These are phyloP conservation scores for Xylariaceae sp. DNA, from an alignment of 2,329 filamentous ascomycete genomes.

Conservation along the genomic window DNA sequence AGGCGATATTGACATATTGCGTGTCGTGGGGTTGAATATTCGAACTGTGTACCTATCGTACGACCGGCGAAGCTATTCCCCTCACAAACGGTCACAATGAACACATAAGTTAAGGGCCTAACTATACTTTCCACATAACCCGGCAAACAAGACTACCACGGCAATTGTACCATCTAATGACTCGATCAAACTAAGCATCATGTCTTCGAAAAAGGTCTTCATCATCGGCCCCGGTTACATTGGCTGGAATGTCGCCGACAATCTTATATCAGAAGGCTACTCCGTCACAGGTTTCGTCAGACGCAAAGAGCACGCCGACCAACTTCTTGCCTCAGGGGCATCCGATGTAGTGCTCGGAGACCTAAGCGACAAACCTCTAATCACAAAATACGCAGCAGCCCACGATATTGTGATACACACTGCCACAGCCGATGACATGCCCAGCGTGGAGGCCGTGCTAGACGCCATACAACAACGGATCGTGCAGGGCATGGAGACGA, in stretches of 20 bases:
- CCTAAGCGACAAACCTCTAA: slow-evolving; percentile 37
- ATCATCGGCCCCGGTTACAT: slow-evolving; percentile 45
- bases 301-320: slow-evolving; percentile 33
- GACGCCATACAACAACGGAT: slow-evolving; percentile 39
- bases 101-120: not conserved
- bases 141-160: not conserved
- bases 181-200: not conserved
- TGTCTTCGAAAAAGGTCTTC: slow-evolving; percentile 34
- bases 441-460: slow-evolving; percentile 41
- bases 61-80: too few species aligned
- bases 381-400: slow-evolving; percentile 33
- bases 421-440: slow-evolving; percentile 45
- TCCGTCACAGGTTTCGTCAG: slow-evolving; percentile 40
- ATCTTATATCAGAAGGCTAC: slow-evolving; percentile 39
- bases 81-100: too few species aligned
- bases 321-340: slow-evolving; percentile 34
- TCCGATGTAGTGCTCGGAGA: slow-evolving; percentile 36
- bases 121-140: not conserved
- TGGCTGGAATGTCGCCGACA: slow-evolving; percentile 43
- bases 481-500: slow-evolving; percentile 33
- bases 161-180: too few species aligned
- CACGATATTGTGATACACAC: slow-evolving; percentile 45
- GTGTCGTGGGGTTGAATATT: too few species aligned
- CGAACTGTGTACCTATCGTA: too few species aligned
- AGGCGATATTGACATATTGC: too few species aligned